A percentile compares a stretch with the other conserved stretches of the same genome.
These are phyloP conservation scores for Mrakia frigida DNA, from an alignment of 768 basidiomycete genomes.

Conservation along the genomic window DNA sequence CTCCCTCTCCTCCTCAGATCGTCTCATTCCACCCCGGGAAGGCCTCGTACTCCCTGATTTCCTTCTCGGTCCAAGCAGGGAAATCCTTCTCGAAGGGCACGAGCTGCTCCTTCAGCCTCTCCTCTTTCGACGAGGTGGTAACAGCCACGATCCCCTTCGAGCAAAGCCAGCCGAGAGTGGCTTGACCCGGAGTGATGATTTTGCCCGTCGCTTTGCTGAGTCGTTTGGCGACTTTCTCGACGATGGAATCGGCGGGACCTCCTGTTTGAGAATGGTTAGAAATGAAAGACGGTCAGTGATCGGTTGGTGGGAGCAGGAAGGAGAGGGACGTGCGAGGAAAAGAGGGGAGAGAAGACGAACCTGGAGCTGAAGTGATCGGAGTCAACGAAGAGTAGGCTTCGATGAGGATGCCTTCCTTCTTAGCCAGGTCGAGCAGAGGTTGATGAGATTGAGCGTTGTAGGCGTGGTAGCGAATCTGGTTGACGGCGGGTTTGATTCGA, in stretches of 20 bases:
- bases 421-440: not conserved
- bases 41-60: constrained; percentile 24
- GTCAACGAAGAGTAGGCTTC: constrained; percentile 26
- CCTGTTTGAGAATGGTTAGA: not conserved
- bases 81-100: constrained; percentile 24
- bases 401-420: constrained; percentile 26
- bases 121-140: constrained; percentile 28
- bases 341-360: constrained; percentile 1
- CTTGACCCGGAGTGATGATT: constrained; percentile 27
- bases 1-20: not conserved
- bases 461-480: constrained; percentile 31
- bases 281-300: no score
- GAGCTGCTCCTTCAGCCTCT: constrained; percentile 29
- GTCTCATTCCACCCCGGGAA: constrained; percentile 6
- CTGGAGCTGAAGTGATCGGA: constrained; percentile 27
- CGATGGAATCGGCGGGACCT: constrained; percentile 24
- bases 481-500: constrained; percentile 32
- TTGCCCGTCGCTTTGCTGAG: not conserved
- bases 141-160: constrained; percentile 31
- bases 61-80: constrained; percentile 16
- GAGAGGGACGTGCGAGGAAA: not conserved
- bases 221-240: constrained; percentile 6
- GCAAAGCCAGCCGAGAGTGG: constrained; percentile 24
- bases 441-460: constrained; percentile 26
- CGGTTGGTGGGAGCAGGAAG: not conserved